Base-by-base conservation (phyloP, 768 basidiomycete species). In the Rhodocollybia butyracea region DNA sequence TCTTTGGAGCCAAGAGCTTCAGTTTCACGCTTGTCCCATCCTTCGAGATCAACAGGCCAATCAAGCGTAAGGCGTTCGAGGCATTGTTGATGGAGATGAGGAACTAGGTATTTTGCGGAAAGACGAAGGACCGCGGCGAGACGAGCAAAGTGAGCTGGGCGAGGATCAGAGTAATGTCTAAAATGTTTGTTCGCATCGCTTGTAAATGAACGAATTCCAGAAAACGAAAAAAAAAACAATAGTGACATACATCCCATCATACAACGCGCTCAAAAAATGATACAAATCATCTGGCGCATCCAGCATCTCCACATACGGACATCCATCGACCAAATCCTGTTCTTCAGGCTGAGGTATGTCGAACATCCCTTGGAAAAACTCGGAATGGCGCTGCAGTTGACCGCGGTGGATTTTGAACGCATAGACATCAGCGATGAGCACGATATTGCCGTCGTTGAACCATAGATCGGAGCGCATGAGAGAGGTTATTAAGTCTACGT, bases 91-190 rank as follows among this genome's bases (percentile, higher is more conserved):
- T 85, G 83, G 29, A 89, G 81, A 54, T 82, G 79, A 34, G 86
- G 81, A 54, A 89, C 84, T 48, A 90, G 74, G 66, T 91, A 91
- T 68, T 91, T 91, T 29, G 81, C 80, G 1, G 88, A 87, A 1
- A 91, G 70, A 5, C 89, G 85, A 6, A 90, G 77, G 41, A 88
- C 84, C 3, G 82, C 80, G 2, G 86, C 76, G 34, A 91, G 66
- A 19, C 73, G 70, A 6, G 80, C 72, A 60, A 89, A 90, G 61
- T 74, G 70, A 1, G 82, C 73, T 43, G 29, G 47, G 22, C 71
- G 66, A 1, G 77, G 77, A 3, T 70, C 68, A 45, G 73, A 74
- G 65, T 88, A 85, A 68, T 88, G 85, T 24, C 86, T 88, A 15
- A 12, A 24, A 11, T 27, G 15, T 13, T n/a, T n/a, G n/a, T n/a